Evolutionary conservation across 768 basidiomycete genomes (phyloP).

Genomic region (Lactarius sanguifluus): DNA sequence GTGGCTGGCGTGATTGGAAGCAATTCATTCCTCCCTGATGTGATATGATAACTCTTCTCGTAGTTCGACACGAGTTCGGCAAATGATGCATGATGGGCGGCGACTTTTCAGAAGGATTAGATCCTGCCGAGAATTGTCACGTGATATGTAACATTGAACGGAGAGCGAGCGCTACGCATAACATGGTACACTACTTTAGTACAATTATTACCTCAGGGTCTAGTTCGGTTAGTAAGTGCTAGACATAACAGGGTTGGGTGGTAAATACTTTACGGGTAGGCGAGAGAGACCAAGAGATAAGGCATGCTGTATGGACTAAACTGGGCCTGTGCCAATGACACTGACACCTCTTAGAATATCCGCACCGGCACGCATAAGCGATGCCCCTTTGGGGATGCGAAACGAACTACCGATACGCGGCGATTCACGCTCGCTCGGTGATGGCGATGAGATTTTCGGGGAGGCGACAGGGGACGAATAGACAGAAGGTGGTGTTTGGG

Average conservation of each 20-base stretch:
- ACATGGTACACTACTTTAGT: neutral
- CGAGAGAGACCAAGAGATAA: neutral
- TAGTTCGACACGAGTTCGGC: slow-evolving; percentile 2
- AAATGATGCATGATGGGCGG: neutral
- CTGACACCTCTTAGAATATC: slow-evolving; percentile 36
- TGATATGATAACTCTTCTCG: neutral
- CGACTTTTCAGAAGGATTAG: neutral
- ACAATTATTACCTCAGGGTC: neutral
- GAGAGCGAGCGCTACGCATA: neutral
- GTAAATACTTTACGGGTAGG: neutral
- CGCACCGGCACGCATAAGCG: slow-evolving; percentile 33
- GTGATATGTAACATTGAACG: neutral
- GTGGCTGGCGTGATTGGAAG: neutral
- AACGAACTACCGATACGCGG: slow-evolving; percentile 18
- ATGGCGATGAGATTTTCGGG: slow-evolving; percentile 12
- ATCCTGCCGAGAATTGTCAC: neutral
- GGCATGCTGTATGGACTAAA: neutral
- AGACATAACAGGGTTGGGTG: neutral
- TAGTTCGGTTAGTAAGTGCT: neutral
- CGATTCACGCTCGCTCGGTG: slow-evolving; percentile 6
- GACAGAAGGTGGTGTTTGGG: slow-evolving; percentile 20
- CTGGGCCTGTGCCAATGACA: slow-evolving; percentile 22
- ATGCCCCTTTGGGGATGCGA: slow-evolving; percentile 28
- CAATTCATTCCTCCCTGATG: neutral
- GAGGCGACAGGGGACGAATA: slow-evolving; percentile 20